phyloP scores from a whole-genome alignment of 352 stramenopile species.

The Aphanomyces euteiches region DNA sequence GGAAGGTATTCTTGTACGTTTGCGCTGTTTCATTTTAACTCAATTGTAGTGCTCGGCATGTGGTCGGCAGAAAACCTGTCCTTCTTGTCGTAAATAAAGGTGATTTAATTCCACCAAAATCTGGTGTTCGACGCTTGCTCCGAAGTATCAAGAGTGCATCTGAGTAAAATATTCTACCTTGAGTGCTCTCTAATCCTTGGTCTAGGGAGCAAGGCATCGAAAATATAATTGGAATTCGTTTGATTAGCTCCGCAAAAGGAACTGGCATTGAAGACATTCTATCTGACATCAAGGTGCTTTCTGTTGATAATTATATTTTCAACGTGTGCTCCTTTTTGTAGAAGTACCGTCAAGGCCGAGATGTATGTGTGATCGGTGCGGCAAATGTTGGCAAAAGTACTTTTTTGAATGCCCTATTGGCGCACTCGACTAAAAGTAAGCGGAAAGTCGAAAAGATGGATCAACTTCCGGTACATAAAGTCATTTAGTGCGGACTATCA shows the following conservation, averaged over 20 bases:
- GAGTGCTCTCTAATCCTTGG: neutral
- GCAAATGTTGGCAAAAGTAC: slow-evolving; percentile 92
- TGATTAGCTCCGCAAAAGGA: slow-evolving; percentile 81
- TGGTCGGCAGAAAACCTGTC: slow-evolving; percentile 88
- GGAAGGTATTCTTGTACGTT: slow-evolving; percentile 45
- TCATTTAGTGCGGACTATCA: neutral
- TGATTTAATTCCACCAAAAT: slow-evolving; percentile 83
- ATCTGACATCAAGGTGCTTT: slow-evolving; percentile 50
- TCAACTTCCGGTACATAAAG: neutral
- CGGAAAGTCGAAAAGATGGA: slow-evolving; percentile 9
- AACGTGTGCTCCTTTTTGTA: slow-evolving; percentile 5
- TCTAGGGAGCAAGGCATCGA: slow-evolving; percentile 60
- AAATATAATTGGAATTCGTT: slow-evolving; percentile 72
- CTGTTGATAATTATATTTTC: neutral
- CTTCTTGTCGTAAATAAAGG: slow-evolving; percentile 90
- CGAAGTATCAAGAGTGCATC: slow-evolving; percentile 71
- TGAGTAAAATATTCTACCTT: slow-evolving; percentile 38
- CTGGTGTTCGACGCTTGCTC: slow-evolving; percentile 74
- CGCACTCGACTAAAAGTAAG: slow-evolving; percentile 31
- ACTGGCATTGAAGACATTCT: slow-evolving; percentile 86
- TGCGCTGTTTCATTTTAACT: neutral
- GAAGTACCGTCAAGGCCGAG: slow-evolving; percentile 68
- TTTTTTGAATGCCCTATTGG: slow-evolving; percentile 90
- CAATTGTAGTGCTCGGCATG: slow-evolving; percentile 46
- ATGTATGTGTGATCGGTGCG: slow-evolving; percentile 88